Evolutionary conservation across 148 eudicot species (phyloP).

Genomic region (Vaccinium darrowii): DNA sequence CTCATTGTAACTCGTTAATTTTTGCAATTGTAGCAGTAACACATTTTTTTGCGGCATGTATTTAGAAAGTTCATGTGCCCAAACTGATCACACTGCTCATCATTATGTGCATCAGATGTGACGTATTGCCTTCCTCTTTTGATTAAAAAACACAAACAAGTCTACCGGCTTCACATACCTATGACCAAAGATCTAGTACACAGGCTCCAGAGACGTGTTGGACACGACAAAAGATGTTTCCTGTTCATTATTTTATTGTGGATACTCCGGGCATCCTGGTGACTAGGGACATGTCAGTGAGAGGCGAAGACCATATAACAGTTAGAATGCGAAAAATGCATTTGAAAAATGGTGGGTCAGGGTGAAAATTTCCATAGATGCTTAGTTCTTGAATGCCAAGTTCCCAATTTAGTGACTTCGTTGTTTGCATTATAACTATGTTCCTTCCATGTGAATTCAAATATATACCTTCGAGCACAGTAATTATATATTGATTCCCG

Average conservation of each 20-base stretch:
- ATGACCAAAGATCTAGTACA: background rate
- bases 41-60: background rate
- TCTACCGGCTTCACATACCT: background rate
- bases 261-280: background rate
- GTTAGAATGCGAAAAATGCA: background rate
- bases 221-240: background rate
- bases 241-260: background rate
- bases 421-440: background rate
- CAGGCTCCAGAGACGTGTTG: background rate
- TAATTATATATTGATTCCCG: background rate
- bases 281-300: too few species aligned
- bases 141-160: background rate
- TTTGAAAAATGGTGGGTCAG: background rate
- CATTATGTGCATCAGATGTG: background rate
- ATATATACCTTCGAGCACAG: background rate
- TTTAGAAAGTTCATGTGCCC: background rate
- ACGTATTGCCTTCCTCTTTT: background rate
- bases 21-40: background rate
- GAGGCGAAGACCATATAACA: too few species aligned
- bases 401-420: background rate
- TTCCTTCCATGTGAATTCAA: background rate
- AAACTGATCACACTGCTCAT: background rate
- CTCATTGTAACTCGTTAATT: background rate
- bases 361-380: background rate
- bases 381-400: background rate